A percentile compares a stretch with the other conserved stretches of the same genome.
Conservation (phyloP, 495 filamentous ascomycete species). For the Eremomyces bilateralis region DNA sequence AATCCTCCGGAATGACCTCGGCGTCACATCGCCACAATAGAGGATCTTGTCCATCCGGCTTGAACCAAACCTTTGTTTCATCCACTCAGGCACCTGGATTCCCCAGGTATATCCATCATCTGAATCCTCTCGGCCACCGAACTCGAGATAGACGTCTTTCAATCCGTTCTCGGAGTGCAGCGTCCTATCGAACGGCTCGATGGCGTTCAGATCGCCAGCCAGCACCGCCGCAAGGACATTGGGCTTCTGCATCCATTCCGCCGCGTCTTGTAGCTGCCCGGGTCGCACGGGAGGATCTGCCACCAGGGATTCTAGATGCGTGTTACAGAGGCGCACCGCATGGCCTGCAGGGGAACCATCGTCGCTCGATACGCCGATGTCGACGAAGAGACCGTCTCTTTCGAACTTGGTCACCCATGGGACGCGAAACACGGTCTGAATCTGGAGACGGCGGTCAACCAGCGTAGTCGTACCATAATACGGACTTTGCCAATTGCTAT, state of each 20-base stretch:
- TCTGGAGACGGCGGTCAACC: constrained; percentile 21
- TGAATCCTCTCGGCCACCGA: constrained; percentile 25
- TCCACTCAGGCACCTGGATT: constrained; percentile 21
- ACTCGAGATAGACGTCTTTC: constrained; percentile 29
- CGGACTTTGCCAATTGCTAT: constrained; percentile 14
- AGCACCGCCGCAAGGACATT: constrained; percentile 17
- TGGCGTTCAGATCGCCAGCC: constrained; percentile 34
- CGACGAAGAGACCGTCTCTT: constrained; percentile 30
- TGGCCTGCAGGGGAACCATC: constrained; percentile 1
- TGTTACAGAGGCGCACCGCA: constrained; percentile 26
- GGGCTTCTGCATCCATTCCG: constrained; percentile 18
- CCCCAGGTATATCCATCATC: constrained; percentile 36
- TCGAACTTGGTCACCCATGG: constrained; percentile 23
- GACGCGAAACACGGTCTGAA: constrained; percentile 24
- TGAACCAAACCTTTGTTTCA: constrained; percentile 21
- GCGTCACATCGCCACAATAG: constrained; percentile 16
- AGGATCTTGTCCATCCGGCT: constrained; percentile 32
- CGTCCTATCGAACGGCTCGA: constrained; percentile 27
- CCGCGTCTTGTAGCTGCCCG: constrained; percentile 21
- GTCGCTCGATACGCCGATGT: constrained; percentile 12
- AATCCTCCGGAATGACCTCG: constrained; percentile 21
- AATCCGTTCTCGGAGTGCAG: constrained; percentile 25
- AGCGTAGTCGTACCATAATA: constrained; percentile 31
- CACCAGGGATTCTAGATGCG: constrained; percentile 31
- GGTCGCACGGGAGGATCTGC: constrained; percentile 22